Evolutionary conservation across 352 stramenopile species (phyloP), one percentile per base, ranked within the genome.

Genomic region (Elongisporangium prolatum): DNA sequence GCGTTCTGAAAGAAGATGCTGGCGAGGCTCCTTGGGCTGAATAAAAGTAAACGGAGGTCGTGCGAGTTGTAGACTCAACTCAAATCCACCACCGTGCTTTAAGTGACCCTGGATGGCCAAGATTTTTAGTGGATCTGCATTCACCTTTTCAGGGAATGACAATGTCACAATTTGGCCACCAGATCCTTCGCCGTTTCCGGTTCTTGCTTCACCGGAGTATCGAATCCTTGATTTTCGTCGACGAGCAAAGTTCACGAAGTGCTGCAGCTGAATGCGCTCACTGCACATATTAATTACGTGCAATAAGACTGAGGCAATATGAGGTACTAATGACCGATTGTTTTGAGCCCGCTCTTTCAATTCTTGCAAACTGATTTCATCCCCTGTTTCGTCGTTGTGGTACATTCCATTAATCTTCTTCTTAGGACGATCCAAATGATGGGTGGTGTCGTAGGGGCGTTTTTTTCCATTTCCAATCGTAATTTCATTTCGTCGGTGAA

Each of bases 171-270:
- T 80, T 69, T 94, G 83, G n/a, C 82, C 83, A 59, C 84, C 82
- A 9, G 82, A 92, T 13, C 82, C 82, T 14, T 75, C 63, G 1
- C 70, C 65, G 17, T 62, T 72, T 16, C 63, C 68, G 17, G 82
- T 84, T 25, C 71, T 76, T 55, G 82, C 84, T 75, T 94, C 82
- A 7, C 84, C 84, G 37, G 82, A 91, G 59, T 94, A 94, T 21
- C 81, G 80, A 66, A 94, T 94, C 24, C 80, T 80, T 11, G 82
- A 91, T 57, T 87, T 86, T 65, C 85, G 82, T 21, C 85, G 80
- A 9, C 82, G 80, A 69, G 85, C 85, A 69, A 94, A 94, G 63
- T 92, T 92, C 34, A 94, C 83, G 51, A 91, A 94, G 60, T 94
- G 85, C 59, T 94, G 85, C 57, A 94, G 59, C 52, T 94, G 85